Conservation (phyloP, 495 filamentous ascomycete genomes). For the Penicillium riverlandense region DNA sequence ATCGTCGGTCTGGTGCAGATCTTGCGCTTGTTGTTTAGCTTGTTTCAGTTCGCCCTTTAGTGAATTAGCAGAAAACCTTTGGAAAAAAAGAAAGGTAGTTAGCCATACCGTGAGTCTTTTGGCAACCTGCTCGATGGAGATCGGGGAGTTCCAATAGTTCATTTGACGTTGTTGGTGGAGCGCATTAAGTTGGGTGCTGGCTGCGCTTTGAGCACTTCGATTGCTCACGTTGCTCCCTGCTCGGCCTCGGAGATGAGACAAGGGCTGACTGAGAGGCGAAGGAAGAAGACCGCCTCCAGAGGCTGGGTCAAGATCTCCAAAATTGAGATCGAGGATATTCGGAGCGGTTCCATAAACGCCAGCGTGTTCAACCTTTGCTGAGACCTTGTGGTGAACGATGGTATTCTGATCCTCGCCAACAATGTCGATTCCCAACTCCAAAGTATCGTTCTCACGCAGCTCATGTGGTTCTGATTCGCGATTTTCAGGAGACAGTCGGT, state of each 20-base stretch:
- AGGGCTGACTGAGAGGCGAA: conserved; percentile 46
- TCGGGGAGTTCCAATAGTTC: conserved; percentile 77
- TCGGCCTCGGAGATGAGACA: conserved; percentile 60
- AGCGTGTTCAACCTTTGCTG: conserved; percentile 90
- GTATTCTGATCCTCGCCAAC: conserved; percentile 97
- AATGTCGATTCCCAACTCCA: conserved; percentile 96
- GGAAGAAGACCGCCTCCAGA: conserved; percentile 63
- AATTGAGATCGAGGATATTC: conserved; percentile 78
- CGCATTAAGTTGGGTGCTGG: conserved; percentile 50
- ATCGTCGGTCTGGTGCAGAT: conserved; percentile 72
- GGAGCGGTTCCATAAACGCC: conserved; percentile 61
- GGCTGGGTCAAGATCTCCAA: conserved; percentile 74
- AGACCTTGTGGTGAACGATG: conserved; percentile 96
- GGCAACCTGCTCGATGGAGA: conserved; percentile 90
- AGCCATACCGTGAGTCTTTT: conserved; percentile 82
- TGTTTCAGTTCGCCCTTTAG: conserved; percentile 75
- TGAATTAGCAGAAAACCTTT: conserved; percentile 7
- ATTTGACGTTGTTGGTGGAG: conserved; percentile 59
- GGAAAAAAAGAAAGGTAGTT: not conserved
- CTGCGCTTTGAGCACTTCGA: conserved; percentile 44
- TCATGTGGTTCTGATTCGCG: conserved; percentile 92
- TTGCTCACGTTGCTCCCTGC: conserved; percentile 64
- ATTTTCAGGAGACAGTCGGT: conserved; percentile 83
- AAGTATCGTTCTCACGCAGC: conserved; percentile 74
- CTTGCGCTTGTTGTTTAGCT: conserved; percentile 79